Conservation (phyloP, 495 filamentous ascomycete species). For the Symbiotaphrina buchneri region DNA sequence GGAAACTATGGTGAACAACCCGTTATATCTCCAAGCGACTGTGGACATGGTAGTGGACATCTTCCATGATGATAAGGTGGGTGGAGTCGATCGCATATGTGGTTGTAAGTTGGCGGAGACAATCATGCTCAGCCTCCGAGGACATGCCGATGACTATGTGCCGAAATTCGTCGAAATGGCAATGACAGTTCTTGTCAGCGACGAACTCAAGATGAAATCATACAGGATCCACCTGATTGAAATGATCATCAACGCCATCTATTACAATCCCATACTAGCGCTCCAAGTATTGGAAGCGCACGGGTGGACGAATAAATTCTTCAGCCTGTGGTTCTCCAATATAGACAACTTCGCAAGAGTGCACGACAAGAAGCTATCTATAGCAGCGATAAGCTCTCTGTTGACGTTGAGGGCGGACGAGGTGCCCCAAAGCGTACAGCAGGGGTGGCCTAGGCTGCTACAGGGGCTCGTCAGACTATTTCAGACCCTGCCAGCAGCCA, state of each 20-base stretch:
- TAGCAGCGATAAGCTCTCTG: constrained; percentile 73
- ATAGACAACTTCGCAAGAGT: constrained; percentile 87
- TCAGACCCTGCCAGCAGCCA: constrained; percentile 67
- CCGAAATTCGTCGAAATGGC: constrained; percentile 72
- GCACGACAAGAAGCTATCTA: constrained; percentile 95
- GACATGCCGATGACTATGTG: constrained; percentile 69
- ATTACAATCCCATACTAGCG: constrained; percentile 75
- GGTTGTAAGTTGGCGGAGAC: constrained; percentile 98
- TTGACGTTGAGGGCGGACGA: constrained; percentile 53
- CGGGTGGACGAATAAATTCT: constrained; percentile 98
- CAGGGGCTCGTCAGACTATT: constrained; percentile 82
- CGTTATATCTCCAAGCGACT: constrained; percentile 65
- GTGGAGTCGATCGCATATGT: constrained; percentile 87
- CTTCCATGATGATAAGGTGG: constrained; percentile 69
- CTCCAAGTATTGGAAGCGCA: constrained; percentile 74
- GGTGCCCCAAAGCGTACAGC: constrained; percentile 71
- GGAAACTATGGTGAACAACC: constrained; percentile 54
- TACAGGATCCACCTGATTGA: constrained; percentile 95
- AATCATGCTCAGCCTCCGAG: constrained; percentile 86
- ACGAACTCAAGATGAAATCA: constrained; percentile 62
- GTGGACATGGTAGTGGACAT: constrained; percentile 63
- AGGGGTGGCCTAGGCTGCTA: constrained; percentile 89
- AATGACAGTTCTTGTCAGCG: constrained; percentile 54
- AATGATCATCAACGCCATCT: constrained; percentile 95
- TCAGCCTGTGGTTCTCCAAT: constrained; percentile 90